Evolutionary conservation across 768 basidiomycete species (phyloP).

Genomic region (Leccinum truebloodii): DNA sequence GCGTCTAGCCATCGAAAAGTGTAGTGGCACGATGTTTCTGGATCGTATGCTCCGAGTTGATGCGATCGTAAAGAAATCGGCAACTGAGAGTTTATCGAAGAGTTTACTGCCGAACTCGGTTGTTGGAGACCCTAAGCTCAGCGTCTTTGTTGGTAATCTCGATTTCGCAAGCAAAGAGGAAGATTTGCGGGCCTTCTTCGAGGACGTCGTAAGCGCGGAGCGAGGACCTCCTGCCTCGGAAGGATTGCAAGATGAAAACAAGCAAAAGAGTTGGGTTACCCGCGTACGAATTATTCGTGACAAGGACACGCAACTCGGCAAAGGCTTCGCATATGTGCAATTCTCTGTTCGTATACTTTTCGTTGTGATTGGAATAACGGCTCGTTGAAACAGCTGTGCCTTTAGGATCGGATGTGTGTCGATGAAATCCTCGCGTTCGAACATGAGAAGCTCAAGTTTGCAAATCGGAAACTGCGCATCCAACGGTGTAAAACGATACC

Average conservation of each 20-base stretch:
- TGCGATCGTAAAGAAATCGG: conserved; percentile 43
- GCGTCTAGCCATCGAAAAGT: conserved; percentile 51
- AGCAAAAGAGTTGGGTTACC: conserved; percentile 63
- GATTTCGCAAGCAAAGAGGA: conserved; percentile 93
- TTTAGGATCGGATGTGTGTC: conserved; percentile 85
- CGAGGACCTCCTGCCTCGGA: conserved; percentile 54
- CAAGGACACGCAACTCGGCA: conserved; percentile 89
- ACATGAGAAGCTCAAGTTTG: conserved; percentile 78
- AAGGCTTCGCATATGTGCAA: conserved; percentile 93
- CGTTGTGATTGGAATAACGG: background rate
- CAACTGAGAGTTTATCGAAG: conserved; percentile 20
- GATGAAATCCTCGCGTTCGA: conserved; percentile 90
- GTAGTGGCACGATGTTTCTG: conserved; percentile 73
- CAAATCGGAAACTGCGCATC: conserved; percentile 88
- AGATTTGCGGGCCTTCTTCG: conserved; percentile 85
- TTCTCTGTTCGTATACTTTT: conserved; percentile 55
- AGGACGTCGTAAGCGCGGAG: conserved; percentile 70
- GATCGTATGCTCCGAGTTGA: conserved; percentile 83
- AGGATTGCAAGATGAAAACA: conserved; percentile 33
- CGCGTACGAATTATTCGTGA: conserved; percentile 89
- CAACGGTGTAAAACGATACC: conserved; percentile 84
- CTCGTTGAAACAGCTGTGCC: background rate
- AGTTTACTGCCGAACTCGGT: conserved; percentile 25
- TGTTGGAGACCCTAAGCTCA: conserved; percentile 70
- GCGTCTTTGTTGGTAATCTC: conserved; percentile 89